Evolutionary conservation across 2,329 filamentous ascomycete species (phyloP).

Genomic region (Zelopaecilomyces penicillatus): DNA sequence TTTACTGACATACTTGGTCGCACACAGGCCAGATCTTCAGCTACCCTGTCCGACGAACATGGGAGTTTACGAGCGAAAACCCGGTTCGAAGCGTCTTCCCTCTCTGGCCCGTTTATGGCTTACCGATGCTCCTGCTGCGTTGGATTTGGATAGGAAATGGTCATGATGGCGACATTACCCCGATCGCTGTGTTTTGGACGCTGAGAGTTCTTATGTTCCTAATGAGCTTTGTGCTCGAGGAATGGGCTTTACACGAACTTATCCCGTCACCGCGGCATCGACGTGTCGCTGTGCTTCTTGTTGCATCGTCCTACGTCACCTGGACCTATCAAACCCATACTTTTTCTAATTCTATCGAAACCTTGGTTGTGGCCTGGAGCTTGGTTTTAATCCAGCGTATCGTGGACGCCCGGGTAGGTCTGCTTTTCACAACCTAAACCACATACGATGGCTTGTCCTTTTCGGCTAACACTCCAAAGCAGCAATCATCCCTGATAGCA

Average conservation of each 20-base stretch:
- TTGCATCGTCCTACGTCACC: conserved; percentile 94
- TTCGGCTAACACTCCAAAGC: conserved; percentile 36
- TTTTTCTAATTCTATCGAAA: conserved; percentile 96
- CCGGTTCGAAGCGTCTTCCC: conserved; percentile 96
- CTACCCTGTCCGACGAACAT: conserved; percentile 82
- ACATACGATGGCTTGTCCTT: neutral
- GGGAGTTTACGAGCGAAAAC: conserved; percentile 85
- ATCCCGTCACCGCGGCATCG: conserved; percentile 66
- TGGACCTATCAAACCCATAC: conserved; percentile 99
- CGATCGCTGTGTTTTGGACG: conserved; percentile 83
- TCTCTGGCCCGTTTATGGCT: conserved; percentile 88
- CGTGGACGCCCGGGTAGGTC: conserved; percentile 62
- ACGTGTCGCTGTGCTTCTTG: conserved; percentile 67
- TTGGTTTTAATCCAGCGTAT: conserved; percentile 87
- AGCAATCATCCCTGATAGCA: conserved; percentile 67
- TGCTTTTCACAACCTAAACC: neutral
- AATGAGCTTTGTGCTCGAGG: conserved; percentile 90
- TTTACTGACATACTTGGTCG: neutral
- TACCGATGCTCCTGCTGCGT: conserved; percentile 85
- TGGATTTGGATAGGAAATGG: conserved; percentile 89
- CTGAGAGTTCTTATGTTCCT: conserved; percentile 86
- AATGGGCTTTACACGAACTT: conserved; percentile 94
- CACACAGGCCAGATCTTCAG: conserved; percentile 76
- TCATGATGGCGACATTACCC: conserved; percentile 65
- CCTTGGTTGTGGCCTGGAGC: conserved; percentile 85